Conservation (phyloP, 2,329 filamentous ascomycete genomes). For the Eurotiales sp. region DNA sequence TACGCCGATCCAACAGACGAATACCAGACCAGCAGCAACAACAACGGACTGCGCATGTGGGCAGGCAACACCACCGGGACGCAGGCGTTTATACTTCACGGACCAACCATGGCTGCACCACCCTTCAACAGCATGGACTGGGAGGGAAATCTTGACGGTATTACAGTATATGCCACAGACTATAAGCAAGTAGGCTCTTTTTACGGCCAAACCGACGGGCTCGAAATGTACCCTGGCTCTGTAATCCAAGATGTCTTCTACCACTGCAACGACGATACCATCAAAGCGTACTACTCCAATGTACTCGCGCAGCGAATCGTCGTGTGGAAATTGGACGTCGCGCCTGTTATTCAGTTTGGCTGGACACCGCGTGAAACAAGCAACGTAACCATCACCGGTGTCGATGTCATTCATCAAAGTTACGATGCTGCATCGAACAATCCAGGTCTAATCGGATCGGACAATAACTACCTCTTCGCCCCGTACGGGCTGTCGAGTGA, state of each 20-base stretch:
- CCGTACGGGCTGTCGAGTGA: not conserved
- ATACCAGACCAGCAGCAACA: constrained; percentile 29
- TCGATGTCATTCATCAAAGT: constrained; percentile 8
- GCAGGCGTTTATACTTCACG: constrained; percentile 25
- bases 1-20: constrained; percentile 30
- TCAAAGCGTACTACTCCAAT: constrained; percentile 39
- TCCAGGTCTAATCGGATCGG: constrained; percentile 3
- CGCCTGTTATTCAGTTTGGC: constrained; percentile 35
- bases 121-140: constrained; percentile 39
- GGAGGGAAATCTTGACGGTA: constrained; percentile 13
- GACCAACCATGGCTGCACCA: constrained; percentile 30
- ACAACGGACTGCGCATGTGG: constrained; percentile 30
- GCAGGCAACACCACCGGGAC: constrained; percentile 19
- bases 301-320: constrained; percentile 31
- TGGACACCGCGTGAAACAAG: constrained; percentile 29
- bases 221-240: constrained; percentile 31
- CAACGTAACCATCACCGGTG: constrained; percentile 21
- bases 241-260: constrained; percentile 33
- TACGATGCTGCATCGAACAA: not conserved
- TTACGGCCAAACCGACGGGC: constrained; percentile 37
- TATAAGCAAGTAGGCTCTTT: constrained; percentile 41
- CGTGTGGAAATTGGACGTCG: constrained; percentile 37
- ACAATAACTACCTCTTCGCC: not conserved
- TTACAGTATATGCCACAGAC: constrained; percentile 21
- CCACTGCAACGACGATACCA: constrained; percentile 34